Evolutionary conservation across 1,139 yeast genomes (phyloP), one percentile per base, ranked within the genome.

Genomic region (Pichia kudriavzevii): DNA sequence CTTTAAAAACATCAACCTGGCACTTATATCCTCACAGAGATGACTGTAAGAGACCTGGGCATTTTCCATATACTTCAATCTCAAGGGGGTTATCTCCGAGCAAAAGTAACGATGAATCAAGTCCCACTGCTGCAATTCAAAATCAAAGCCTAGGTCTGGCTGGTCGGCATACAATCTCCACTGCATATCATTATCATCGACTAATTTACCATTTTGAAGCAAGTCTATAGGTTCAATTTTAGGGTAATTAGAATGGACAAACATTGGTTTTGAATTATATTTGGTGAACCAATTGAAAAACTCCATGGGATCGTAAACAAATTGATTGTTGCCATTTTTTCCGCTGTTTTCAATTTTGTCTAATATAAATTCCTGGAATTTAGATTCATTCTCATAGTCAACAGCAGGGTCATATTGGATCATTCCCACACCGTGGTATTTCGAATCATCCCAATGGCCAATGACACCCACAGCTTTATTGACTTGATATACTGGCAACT

Each of bases 321-420:
- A 39, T 6, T n/a, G 10, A 26, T 18, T 17, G n/a, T 22, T 22
- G 19, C 15, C 14, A 9, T 36, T 18, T 16, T 7, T 39, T 20
- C 30, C 45, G n/a, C 32, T 17, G 25, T 25, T 12, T 29, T 22
- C n/a, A 37, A 36, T 40, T 42, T 41, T 35, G n/a, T 30, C 27
- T 7, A 16, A n/a, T 8, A 30, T 11, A 11, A 19, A 22, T 2
- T 15, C 14, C 14, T 30, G 27, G 26, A 47, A 52, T 10, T 41
- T 50, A 47, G 61, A 49, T 58, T 67, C 33, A 66, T 67, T 45
- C n/a, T 55, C 40, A 43, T 51, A 63, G 48, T 72, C 77, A 32
- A 58, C 60, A 1, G 60, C 59, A 0, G 78, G 77, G 45, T 72
- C 72, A 45, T 58, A 66, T 46, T 72, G 79, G 5, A 74, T 71